These are phyloP conservation scores for Pythium utonaiense DNA, from an alignment of 352 stramenopile species.

Conservation along the genomic window DNA sequence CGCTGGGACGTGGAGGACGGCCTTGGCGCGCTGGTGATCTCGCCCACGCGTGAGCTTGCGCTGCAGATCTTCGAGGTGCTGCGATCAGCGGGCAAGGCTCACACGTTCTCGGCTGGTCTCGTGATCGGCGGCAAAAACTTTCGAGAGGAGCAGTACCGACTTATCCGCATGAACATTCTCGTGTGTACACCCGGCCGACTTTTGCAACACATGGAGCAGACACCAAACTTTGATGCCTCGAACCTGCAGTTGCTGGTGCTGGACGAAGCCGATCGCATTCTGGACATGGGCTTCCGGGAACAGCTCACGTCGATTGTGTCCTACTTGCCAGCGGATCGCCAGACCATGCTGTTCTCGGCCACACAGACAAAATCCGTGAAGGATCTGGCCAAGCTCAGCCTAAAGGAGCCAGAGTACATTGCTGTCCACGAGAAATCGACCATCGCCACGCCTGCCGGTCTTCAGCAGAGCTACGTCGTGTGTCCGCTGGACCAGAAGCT, in stretches of 20 bases:
- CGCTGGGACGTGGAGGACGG: constrained; percentile 91
- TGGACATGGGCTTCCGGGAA: constrained; percentile 99
- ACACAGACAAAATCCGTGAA: constrained; percentile 98
- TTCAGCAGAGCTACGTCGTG: constrained; percentile 96
- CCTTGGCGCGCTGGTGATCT: constrained; percentile 95
- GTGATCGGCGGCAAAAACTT: constrained; percentile 97
- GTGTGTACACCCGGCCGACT: constrained; percentile 96
- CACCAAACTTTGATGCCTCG: constrained; percentile 93
- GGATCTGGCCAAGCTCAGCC: constrained; percentile 93
- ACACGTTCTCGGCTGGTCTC: constrained; percentile 95
- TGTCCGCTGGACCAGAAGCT: constrained; percentile 95
- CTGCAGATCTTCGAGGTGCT: constrained; percentile 99
- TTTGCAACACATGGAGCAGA: constrained; percentile 99
- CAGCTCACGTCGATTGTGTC: constrained; percentile 97
- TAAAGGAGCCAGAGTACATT: constrained; percentile 96
- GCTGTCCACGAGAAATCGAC: constrained; percentile 93
- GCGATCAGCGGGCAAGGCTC: constrained; percentile 92
- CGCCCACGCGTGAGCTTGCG: constrained; percentile 97
- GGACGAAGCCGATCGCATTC: constrained; percentile 99
- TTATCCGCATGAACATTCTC: constrained; percentile 96
- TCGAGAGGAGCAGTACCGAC: constrained; percentile 92
- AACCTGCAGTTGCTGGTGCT: constrained; percentile 96
- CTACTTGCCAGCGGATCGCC: constrained; percentile 90
- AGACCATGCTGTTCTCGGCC: constrained; percentile 97
- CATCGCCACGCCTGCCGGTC: constrained; percentile 88